Base-by-base conservation (phyloP, 2,329 filamentous ascomycete species). In the Alternaria solani region DNA sequence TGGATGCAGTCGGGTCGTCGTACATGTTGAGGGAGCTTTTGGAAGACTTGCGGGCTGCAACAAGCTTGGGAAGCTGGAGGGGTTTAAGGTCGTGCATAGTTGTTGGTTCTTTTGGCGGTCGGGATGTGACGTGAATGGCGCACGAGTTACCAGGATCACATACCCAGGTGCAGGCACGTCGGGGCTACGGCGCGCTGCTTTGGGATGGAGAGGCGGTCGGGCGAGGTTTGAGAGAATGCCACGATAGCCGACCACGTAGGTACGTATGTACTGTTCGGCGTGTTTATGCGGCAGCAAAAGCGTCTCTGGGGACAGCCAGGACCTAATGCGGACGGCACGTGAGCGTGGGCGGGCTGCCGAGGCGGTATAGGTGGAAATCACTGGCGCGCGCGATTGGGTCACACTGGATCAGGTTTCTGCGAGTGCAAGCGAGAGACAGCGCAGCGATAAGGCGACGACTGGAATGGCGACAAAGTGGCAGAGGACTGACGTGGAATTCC, bases 1-100 rank as follows among this genome's bases (percentile, higher is more conserved):
- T 62, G 5, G 75, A 78, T 5, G 66, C 65, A 32, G 75, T 67
- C 20, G 69, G 74, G 12, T 78, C 73, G 53, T 70, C 57, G 43
- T 68, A 63, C 74, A 76, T 73, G 59, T 73, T 74, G 65, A 75
- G 62, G 9, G 74, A 75, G 59, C 65, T 68, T 52, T 75, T 77
- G 28, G 75, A 75, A 8, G 74, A 73, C 57, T 74, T 76, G 68
- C 74, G 78, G 39, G 71, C 72, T 36, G 78, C 77, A 44, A 78
- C 73, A 55, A 80, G 70, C 60, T 75, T 75, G 55, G 79, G 78
- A 8, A 80, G 72, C 30, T 73, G 70, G 55, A 78, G 67, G 63
- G 78, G 76, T 69, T 77, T 78, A 70, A 79, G 75, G 61, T 79
- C 74, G 72, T 74, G 77, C 74, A 78, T 78, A 60, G 52, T 65